These are phyloP conservation scores for Carex cristatella DNA, from an alignment of 176 grass and related monocot species.

Conservation along the genomic window DNA sequence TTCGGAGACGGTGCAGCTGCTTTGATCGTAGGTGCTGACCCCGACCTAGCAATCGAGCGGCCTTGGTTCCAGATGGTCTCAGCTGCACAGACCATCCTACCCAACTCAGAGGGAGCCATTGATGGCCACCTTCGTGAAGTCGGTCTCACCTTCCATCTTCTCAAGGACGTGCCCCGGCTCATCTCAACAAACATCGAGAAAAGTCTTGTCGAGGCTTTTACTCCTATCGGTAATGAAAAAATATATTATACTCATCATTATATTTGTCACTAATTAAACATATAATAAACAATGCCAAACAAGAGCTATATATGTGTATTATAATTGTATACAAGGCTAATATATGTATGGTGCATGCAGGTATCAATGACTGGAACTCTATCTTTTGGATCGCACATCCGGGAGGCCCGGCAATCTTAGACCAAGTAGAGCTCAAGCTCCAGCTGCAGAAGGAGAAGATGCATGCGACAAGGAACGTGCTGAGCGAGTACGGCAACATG, in stretches of 20 bases:
- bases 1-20: conserved; percentile 36
- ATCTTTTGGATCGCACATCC: conserved; percentile 20
- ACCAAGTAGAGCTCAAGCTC: background rate
- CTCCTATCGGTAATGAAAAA: background rate
- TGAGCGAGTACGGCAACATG: conserved; percentile 29
- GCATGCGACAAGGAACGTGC: background rate
- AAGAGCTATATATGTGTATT: too few relatives aligned
- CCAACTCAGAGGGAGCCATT: conserved; percentile 27
- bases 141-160: conserved; percentile 13
- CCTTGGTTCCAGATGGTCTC: conserved; percentile 19
- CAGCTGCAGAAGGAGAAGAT: conserved; percentile 17
- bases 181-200: conserved; percentile 25
- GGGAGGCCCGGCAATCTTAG: conserved; percentile 14
- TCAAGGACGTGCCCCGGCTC: conserved; percentile 19
- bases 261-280: background rate
- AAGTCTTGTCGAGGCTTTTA: background rate
- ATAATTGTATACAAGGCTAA: background rate
- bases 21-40: conserved; percentile 26
- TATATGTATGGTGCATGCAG: background rate
- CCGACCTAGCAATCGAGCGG: background rate
- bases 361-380: conserved; percentile 22
- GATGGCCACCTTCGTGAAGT: conserved; percentile 15
- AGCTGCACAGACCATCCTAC: conserved; percentile 10
- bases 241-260: background rate
- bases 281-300: background rate